Evolutionary conservation across 805 yeast species (phyloP), one percentile per base, ranked within the genome.

Genomic region (Candida easanensis): DNA sequence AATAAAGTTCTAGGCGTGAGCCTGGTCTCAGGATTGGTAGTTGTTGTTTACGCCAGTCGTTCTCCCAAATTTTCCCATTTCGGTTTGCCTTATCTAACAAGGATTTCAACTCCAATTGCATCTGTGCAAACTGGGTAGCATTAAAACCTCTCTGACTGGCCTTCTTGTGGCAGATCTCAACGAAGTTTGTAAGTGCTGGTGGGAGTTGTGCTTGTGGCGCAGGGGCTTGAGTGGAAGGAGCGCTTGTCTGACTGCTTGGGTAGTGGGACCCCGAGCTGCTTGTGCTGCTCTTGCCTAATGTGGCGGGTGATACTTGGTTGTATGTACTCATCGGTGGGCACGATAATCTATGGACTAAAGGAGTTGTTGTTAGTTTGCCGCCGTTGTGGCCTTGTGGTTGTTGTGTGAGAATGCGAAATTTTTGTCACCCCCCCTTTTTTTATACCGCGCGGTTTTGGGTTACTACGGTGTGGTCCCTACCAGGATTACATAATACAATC

Each of bases 31-130:
- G 39, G 4, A 52, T 40, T 2, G 65, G 65, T 5, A 61, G 32
- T 15, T 43, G 44, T 33, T 61, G 65, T 19, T 36, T 46, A 18
- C 48, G 42, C 65, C 65, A 61, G 35, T 60, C 57, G 28, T 60
- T 61, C 4, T 32, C 42, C 54, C 56, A 56, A 8, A 57, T 45
- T 26, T 55, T 57, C 4, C 51, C 51, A 3, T 50, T 42, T n/a
- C 38, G 21, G 27, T 51, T 52, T 1, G 65, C 63, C 35, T 26
- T 45, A 18, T 56, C 55, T n/a, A 61, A 56, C n/a, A 61, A 44
- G 18, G 39, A 38, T 36, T 52, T 57, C 41, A 61, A 44, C 38
- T 61, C 58, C 5, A 45, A 32, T 19, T 58, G 58, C 49, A 60
- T 46, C 27, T 47, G 41, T 4, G 51, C 46, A 11, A 44, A 33